phyloP scores from a whole-genome alignment of 495 filamentous ascomycete genomes.

The Tirmania nivea region DNA sequence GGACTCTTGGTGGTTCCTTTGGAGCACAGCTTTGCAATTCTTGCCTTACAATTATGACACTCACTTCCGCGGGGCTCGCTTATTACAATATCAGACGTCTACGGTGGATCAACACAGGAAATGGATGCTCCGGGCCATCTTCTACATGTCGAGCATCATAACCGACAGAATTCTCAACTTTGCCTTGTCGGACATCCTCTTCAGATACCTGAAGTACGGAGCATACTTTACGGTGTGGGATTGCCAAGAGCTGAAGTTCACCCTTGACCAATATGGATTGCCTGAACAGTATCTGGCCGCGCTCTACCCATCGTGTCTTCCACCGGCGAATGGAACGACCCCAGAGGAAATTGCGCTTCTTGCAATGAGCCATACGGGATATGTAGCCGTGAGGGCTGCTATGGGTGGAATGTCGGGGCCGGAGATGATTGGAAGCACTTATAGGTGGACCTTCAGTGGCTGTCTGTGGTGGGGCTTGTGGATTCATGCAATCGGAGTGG shows the following conservation, averaged over 20 bases:
- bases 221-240: conserved; percentile 14
- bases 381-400: no score
- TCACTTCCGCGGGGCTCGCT: conserved; percentile 20
- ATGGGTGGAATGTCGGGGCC: no score
- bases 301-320: no score
- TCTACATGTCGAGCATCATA: conserved; percentile 28
- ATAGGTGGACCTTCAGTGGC: no score
- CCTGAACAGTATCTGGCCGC: no score
- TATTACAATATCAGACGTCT: conserved; percentile 30
- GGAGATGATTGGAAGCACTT: no score
- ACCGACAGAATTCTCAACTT: conserved; percentile 26
- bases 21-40: conserved; percentile 23
- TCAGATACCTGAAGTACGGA: conserved; percentile 15
- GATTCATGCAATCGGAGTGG: no score
- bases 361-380: no score
- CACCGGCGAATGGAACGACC: no score
- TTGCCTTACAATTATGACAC: conserved; percentile 21
- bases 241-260: conserved; percentile 26
- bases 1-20: conserved; percentile 26
- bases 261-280: conserved; percentile 6
- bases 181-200: conserved; percentile 19
- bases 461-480: no score
- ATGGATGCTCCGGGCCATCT: conserved; percentile 33
- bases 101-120: conserved; percentile 35
- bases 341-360: no score